Percentiles rank a stretch among this genome's conserved stretches.
phyloP scores from a whole-genome alignment of 176 grass and related monocot genomes.

The Oryza glaberrima region DNA sequence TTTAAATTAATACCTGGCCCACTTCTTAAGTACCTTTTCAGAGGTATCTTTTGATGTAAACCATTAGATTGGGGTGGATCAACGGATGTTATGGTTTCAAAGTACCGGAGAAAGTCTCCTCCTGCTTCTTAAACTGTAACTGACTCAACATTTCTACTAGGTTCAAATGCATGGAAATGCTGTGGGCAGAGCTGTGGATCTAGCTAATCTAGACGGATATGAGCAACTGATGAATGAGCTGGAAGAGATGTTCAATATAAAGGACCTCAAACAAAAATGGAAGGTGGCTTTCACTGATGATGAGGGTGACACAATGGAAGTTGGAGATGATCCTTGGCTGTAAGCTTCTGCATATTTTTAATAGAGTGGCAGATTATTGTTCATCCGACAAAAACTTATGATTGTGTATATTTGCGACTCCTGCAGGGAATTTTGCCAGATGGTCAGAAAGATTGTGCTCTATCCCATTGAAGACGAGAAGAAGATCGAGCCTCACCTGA shows the following conservation, averaged over 20 bases:
- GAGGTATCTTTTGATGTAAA: too few relatives aligned
- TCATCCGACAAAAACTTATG: background rate
- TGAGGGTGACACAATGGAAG: slow-evolving; percentile 61
- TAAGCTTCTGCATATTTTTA: slow-evolving; percentile 47
- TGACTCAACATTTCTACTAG: slow-evolving; percentile 43
- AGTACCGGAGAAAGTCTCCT: too few relatives aligned
- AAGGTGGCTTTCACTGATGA: slow-evolving; percentile 76
- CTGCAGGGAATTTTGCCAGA: slow-evolving; percentile 60
- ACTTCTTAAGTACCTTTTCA: too few relatives aligned
- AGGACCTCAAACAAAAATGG: slow-evolving; percentile 66
- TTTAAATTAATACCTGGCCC: too few relatives aligned
- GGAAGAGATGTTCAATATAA: slow-evolving; percentile 80
- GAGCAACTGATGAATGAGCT: slow-evolving; percentile 59
- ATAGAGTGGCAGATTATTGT: background rate
- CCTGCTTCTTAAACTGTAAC: background rate
- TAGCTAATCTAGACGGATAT: slow-evolving; percentile 66
- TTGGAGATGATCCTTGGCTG: slow-evolving; percentile 74
- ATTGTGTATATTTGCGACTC: background rate
- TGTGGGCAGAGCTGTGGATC: slow-evolving; percentile 78
- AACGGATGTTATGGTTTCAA: too few relatives aligned
- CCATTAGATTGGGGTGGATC: too few relatives aligned
- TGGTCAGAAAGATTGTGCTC: slow-evolving; percentile 68
- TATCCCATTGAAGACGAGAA: slow-evolving; percentile 49
- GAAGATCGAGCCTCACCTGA: slow-evolving; percentile 40
- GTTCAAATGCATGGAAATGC: slow-evolving; percentile 95